Conservation (phyloP, 2,329 filamentous ascomycete species). For the Fusarium ambrosium region DNA sequence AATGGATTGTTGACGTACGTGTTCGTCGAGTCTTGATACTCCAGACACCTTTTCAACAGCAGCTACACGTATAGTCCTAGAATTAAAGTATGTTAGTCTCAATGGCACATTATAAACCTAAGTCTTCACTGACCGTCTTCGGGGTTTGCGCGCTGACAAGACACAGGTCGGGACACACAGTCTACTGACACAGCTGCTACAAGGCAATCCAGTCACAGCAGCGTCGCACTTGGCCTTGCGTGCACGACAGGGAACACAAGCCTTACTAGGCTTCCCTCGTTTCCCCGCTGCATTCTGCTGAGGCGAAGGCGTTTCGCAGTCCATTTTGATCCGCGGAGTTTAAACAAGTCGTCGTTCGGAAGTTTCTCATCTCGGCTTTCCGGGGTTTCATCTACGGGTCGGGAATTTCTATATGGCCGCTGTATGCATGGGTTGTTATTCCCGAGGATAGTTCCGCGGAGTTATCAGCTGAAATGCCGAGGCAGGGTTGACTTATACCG, state of each 20-base stretch:
- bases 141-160: constrained; percentile 30
- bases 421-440: not conserved
- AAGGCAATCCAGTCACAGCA: constrained; percentile 24
- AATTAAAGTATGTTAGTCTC: too few relatives aligned
- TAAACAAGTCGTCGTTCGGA: not conserved
- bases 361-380: not conserved
- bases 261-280: constrained; percentile 29
- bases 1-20: not conserved
- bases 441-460: constrained; percentile 12
- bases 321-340: not conserved
- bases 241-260: constrained; percentile 32
- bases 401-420: not conserved
- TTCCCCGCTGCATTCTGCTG: not conserved
- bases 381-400: not conserved
- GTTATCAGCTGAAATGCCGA: not conserved
- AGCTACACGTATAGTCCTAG: not conserved
- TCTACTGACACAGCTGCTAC: constrained; percentile 29
- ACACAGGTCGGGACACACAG: constrained; percentile 13
- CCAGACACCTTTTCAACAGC: not conserved
- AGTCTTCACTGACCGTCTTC: constrained; percentile 13
- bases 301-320: not conserved
- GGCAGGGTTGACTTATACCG: not conserved
- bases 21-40: not conserved
- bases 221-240: constrained; percentile 42
- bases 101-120: not conserved